Base-by-base conservation (phyloP, 2,329 filamentous ascomycete species). In the Sporothrix mexicana region DNA sequence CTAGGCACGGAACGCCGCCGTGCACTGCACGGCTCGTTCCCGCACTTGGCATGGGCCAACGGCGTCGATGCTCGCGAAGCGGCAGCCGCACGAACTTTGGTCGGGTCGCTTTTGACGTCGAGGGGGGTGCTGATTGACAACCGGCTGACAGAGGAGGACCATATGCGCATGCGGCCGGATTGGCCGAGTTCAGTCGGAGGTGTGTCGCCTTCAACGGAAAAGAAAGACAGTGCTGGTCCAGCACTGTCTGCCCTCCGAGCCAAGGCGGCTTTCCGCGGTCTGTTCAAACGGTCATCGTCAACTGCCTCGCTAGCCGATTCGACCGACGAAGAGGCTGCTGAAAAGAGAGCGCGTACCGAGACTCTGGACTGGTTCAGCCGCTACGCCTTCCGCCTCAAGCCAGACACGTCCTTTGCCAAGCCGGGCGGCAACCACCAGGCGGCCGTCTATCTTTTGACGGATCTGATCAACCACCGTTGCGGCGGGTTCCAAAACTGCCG, bases 401-500 rank as follows among this genome's bases (percentile, higher is more conserved):
- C 73, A 2, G 64, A 67, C 23, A 30, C n/a, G 12, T 70, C 73
- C 2, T 76, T 75, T 53, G 51, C 15, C 53, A 30, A 72, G 13
- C 66, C 71, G 4, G 69, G 69, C 30, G 30, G 45, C 25, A 64
- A 73, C 66, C 73, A 77, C 61, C 73, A 73, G 41, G 77, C 75
- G 1, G 73, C 73, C 49, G 74, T 77, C 36, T 78, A 76, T 64
- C 72, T 77, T 41, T 55, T 77, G 55, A 74, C 75, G 3, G 74
- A 75, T n/a, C 73, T 78, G 55, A 78, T 83, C 74, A 82, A 82
- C 70, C 79, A 82, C 73, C 80, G 79, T 12, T 83, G 82, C 62
- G 20, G 41, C 43, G 71, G 72, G 23, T 72, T 55, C 13, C 75
- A 79, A 7, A 80, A 80, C 72, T 80, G 78, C 72, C 73, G 74